phyloP scores from a whole-genome alignment of 768 basidiomycete genomes.

The Cyathus striatus region DNA sequence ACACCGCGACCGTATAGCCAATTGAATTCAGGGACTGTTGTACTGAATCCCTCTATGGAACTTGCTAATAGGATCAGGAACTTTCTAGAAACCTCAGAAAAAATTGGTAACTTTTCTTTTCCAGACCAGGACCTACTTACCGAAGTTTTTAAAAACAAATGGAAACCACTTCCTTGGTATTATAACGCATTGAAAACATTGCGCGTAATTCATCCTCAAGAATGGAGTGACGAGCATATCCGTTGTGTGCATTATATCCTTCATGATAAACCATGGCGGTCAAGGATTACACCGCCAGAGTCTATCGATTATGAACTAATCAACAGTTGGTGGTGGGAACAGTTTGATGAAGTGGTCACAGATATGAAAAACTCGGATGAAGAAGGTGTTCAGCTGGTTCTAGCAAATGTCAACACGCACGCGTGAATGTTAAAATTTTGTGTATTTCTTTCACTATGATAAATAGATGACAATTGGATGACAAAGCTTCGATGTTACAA shows the following conservation, averaged over 20 bases:
- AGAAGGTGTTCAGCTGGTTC: constrained; percentile 45
- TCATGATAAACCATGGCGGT: constrained; percentile 82
- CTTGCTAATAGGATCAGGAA: constrained; percentile 48
- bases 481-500: not conserved
- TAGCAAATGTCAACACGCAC: constrained; percentile 38
- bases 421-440: constrained; percentile 6
- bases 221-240: constrained; percentile 87
- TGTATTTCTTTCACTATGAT: not conserved
- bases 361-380: constrained; percentile 39
- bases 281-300: constrained; percentile 35
- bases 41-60: constrained; percentile 68
- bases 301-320: constrained; percentile 34
- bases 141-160: constrained; percentile 69
- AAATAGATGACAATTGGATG: too few species aligned
- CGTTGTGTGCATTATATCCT: constrained; percentile 87
- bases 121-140: constrained; percentile 93
- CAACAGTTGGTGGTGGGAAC: constrained; percentile 81
- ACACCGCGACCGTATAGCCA: constrained; percentile 75
- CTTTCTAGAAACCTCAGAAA: constrained; percentile 44
- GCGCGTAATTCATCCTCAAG: constrained; percentile 56
- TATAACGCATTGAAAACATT: constrained; percentile 95
- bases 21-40: constrained; percentile 87
- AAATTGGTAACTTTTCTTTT: constrained; percentile 48
- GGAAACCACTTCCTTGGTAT: constrained; percentile 77
- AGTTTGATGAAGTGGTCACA: constrained; percentile 40